phyloP scores from a whole-genome alignment of 2,329 filamentous ascomycete genomes.

The Monosporascus sp. region DNA sequence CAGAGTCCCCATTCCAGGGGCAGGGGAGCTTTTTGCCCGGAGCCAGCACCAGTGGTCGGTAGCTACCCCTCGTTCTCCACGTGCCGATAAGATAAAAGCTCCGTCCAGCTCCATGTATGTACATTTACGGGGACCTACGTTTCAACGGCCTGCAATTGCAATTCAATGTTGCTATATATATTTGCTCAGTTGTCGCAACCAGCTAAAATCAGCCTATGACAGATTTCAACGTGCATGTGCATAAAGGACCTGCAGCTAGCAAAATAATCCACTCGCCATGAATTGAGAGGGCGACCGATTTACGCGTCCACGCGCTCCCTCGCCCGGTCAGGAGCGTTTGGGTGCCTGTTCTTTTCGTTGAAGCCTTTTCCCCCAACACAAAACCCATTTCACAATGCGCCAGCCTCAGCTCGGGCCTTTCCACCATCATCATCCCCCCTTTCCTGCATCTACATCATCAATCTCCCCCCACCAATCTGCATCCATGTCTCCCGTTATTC shows the following conservation, averaged over 20 bases:
- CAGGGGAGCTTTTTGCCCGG: no score
- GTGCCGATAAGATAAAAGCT: slow-evolving; percentile 23
- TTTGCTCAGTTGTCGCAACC: no score
- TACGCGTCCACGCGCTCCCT: no score
- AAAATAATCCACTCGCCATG: not conserved
- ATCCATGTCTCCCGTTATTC: slow-evolving; percentile 17
- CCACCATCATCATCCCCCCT: slow-evolving; percentile 2
- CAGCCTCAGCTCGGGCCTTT: slow-evolving; percentile 14
- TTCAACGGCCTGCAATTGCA: no score
- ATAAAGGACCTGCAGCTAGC: not conserved
- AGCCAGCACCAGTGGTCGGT: no score
- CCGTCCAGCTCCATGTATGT: not conserved
- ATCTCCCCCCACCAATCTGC: slow-evolving; percentile 5
- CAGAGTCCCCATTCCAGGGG: no score
- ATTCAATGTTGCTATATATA: no score
- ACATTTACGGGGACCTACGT: not conserved
- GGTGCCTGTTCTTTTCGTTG: slow-evolving; percentile 2
- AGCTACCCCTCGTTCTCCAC: slow-evolving; percentile 11
- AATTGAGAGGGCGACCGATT: not conserved
- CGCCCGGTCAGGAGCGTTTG: not conserved
- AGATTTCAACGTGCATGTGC: not conserved
- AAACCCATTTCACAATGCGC: slow-evolving; percentile 19
- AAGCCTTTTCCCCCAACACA: slow-evolving; percentile 11
- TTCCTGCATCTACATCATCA: not conserved
- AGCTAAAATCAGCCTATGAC: no score